Conservation (phyloP, 73 alveolate species). For the Stentor roeselii region DNA sequence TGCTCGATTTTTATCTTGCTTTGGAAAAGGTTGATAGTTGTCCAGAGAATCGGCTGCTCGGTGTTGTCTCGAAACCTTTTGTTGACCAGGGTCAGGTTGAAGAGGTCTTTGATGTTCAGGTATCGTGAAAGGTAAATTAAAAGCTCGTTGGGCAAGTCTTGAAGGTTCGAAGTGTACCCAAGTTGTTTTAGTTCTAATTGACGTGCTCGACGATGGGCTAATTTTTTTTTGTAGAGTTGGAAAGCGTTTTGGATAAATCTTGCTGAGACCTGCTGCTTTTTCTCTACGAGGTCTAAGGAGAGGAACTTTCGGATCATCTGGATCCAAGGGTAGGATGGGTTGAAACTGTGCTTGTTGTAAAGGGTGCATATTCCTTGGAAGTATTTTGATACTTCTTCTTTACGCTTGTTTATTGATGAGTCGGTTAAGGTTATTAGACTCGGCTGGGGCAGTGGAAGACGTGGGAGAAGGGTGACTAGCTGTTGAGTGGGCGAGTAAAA, state of each 20-base stretch:
- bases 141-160: constrained; percentile 33
- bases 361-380: neutral
- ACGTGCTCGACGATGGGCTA: neutral
- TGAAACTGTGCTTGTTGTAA: neutral
- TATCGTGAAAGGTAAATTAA: constrained; percentile 6
- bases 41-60: constrained; percentile 39
- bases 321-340: constrained; percentile 5
- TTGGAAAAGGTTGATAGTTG: constrained; percentile 27
- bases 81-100: constrained; percentile 4
- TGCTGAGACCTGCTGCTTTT: neutral
- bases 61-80: constrained; percentile 17
- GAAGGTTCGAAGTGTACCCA: constrained; percentile 38
- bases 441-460: neutral
- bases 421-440: neutral
- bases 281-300: neutral
- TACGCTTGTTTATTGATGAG: neutral
- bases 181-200: neutral
- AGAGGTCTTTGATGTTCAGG: constrained; percentile 32
- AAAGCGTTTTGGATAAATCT: constrained; percentile 17
- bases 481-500: neutral
- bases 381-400: neutral
- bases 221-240: neutral
- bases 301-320: constrained; percentile 1
- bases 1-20: neutral
- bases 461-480: neutral